Evolutionary conservation across 352 stramenopile genomes (phyloP).

Genomic region (Phytopythium ostracodes): DNA sequence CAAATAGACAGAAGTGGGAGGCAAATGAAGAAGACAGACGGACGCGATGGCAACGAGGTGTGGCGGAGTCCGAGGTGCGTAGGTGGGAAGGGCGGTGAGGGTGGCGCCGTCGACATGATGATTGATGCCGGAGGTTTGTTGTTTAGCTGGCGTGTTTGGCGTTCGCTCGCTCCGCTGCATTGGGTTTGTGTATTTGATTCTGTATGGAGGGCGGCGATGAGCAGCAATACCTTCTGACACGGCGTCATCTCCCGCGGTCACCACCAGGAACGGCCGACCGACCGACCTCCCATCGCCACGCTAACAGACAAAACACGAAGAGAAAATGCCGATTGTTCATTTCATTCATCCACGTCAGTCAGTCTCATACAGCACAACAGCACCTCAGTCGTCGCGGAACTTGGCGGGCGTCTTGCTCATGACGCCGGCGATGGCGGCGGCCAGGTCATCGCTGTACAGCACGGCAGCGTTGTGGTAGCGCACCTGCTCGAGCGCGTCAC

Average conservation of each 20-base stretch:
- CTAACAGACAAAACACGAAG: background rate
- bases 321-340: conserved; percentile 3
- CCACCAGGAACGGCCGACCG: background rate
- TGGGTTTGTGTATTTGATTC: background rate
- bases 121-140: background rate
- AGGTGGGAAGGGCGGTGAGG: background rate
- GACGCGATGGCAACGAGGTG: too few relatives aligned
- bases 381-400: conserved; percentile 74
- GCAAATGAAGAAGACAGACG: too few relatives aligned
- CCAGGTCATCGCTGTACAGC: conserved; percentile 84
- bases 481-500: conserved; percentile 72
- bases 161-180: background rate
- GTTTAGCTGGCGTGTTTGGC: background rate
- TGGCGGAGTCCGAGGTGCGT: too few relatives aligned
- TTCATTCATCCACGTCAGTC: too few relatives aligned
- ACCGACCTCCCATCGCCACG: background rate
- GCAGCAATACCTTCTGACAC: background rate
- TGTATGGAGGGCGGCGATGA: background rate
- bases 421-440: conserved; percentile 60
- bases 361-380: too few relatives aligned
- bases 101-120: background rate
- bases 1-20: conserved; percentile 1
- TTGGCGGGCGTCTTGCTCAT: conserved; percentile 63
- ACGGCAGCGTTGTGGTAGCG: conserved; percentile 83
- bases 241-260: too few relatives aligned